These are phyloP conservation scores for Colletotrichum lupini DNA, from an alignment of 2,329 filamentous ascomycete species.

Conservation along the genomic window DNA sequence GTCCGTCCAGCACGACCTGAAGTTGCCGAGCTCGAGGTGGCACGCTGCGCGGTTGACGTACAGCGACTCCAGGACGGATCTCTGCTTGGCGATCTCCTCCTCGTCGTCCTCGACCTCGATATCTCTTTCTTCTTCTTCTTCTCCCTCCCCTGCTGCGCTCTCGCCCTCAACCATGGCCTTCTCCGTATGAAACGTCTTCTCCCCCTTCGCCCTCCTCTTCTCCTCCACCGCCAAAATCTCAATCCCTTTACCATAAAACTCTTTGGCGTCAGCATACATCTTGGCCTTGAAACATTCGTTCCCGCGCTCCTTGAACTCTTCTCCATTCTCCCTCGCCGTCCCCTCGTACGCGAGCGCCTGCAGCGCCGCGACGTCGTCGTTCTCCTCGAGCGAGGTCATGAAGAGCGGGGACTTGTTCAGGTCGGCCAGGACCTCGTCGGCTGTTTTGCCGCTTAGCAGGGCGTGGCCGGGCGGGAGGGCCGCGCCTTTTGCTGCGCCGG, in stretches of 20 bases:
- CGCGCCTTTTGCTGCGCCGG: slow-evolving; percentile 47
- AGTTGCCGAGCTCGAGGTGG: slow-evolving; percentile 89
- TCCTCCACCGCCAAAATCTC: slow-evolving; percentile 75
- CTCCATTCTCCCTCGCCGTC: slow-evolving; percentile 82
- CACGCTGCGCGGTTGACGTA: slow-evolving; percentile 91
- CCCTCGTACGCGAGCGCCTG: slow-evolving; percentile 94
- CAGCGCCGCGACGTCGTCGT: slow-evolving; percentile 85
- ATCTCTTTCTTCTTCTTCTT: slow-evolving; percentile 47
- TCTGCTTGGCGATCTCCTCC: slow-evolving; percentile 71
- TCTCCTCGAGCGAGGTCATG: slow-evolving; percentile 94
- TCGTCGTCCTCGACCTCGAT: slow-evolving; percentile 62
- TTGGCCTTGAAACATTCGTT: slow-evolving; percentile 86
- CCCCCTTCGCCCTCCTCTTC: slow-evolving; percentile 58
- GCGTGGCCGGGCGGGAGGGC: slow-evolving; percentile 59
- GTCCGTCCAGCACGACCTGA: slow-evolving; percentile 86
- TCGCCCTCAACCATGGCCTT: slow-evolving; percentile 47
- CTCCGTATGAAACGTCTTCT: slow-evolving; percentile 36
- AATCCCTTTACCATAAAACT: slow-evolving; percentile 93
- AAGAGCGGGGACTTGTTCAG: slow-evolving; percentile 81
- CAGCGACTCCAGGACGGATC: slow-evolving; percentile 76
- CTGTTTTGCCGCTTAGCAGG: slow-evolving; percentile 52
- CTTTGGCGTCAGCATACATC: slow-evolving; percentile 84
- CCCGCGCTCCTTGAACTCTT: slow-evolving; percentile 89
- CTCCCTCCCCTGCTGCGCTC: slow-evolving; percentile 36
- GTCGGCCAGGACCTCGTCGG: slow-evolving; percentile 67